Evolutionary conservation across 2,329 filamentous ascomycete species (phyloP).

Genomic region (Plenodomus biglobosus): DNA sequence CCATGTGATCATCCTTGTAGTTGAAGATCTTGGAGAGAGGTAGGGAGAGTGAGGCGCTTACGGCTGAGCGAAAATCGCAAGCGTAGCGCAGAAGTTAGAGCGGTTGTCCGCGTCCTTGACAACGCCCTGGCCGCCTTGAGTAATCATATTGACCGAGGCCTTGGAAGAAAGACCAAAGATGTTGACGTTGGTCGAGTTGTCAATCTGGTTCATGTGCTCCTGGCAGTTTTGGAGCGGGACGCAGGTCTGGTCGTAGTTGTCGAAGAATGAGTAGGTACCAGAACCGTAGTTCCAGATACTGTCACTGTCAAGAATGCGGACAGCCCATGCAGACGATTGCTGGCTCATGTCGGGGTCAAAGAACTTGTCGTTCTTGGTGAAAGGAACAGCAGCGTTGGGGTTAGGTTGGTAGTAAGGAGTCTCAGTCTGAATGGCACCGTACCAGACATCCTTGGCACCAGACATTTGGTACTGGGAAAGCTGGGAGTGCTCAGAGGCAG

Average conservation of each 20-base stretch:
- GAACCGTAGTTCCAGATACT: conserved; percentile 51
- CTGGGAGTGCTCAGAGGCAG: conserved; percentile 65
- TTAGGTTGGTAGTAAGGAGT: conserved; percentile 72
- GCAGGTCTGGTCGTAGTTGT: conserved; percentile 58
- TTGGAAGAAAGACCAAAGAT: conserved; percentile 54
- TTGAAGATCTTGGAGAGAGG: neutral
- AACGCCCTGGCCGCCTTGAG: conserved; percentile 39
- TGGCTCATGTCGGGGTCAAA: conserved; percentile 49
- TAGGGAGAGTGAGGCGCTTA: conserved; percentile 10
- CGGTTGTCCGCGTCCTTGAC: conserved; percentile 50
- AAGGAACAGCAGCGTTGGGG: conserved; percentile 61
- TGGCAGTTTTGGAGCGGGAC: conserved; percentile 54
- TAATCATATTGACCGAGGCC: conserved; percentile 54
- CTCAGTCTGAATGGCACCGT: conserved; percentile 68
- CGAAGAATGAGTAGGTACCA: conserved; percentile 62
- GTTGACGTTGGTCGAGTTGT: conserved; percentile 48
- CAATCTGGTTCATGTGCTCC: conserved; percentile 52
- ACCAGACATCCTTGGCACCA: conserved; percentile 62
- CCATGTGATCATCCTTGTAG: neutral
- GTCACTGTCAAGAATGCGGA: conserved; percentile 45
- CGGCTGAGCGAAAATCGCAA: conserved; percentile 44
- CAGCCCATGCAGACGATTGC: conserved; percentile 50
- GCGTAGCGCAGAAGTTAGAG: conserved; percentile 53
- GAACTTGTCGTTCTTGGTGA: conserved; percentile 50
- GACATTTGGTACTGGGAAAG: conserved; percentile 72